Evolutionary conservation across 2,329 filamentous ascomycete genomes (phyloP), one percentile per base, ranked within the genome.

Genomic region (Pyrenochaeta sp.): DNA sequence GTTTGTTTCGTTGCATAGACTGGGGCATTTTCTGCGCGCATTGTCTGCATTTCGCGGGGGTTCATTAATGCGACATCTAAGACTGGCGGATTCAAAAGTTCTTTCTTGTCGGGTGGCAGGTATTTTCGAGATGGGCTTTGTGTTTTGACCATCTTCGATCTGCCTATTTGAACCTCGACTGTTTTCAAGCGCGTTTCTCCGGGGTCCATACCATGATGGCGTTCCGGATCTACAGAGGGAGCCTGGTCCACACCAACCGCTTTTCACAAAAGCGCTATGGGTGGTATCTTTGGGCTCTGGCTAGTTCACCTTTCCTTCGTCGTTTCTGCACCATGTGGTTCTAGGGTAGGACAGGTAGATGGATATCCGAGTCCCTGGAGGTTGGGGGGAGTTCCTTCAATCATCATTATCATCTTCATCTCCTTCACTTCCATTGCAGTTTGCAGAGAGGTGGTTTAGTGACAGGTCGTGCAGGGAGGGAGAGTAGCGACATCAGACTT

Each of bases 1-100:
- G 67, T 66, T 70, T 68, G 65, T 67, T 68, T 68, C 70, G 72
- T 75, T 75, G 71, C 69, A 75, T 75, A 75, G 71, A 75, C 66
- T 51, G 68, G 71, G 69, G 69, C 70, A 71, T 73, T 64, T 66
- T 72, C 64, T 70, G 67, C 71, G 70, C 69, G 69, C 67, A 74
- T 70, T 72, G 65, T 68, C 63, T 70, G 73, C 72, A 75, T 75
- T 70, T 74, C 61, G 68, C 64, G 68, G 64, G 63, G 60, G 67
- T 59, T 57, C 60, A 48, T 61, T 63, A 57, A 50, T 59, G 53
- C 53, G 53, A 50, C 59, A 56, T 23, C 21, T 17, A 20, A 37
- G 35, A 37, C 21, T 48, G 52, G 56, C 47, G 45, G 47, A 37
- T 63, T 53, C 51, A 63, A 63, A 63, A 63, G 58, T 61, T 59